Evolutionary conservation across 164 flowering plant genomes (phyloP).

Genomic region (Cinnamomum micranthum): DNA sequence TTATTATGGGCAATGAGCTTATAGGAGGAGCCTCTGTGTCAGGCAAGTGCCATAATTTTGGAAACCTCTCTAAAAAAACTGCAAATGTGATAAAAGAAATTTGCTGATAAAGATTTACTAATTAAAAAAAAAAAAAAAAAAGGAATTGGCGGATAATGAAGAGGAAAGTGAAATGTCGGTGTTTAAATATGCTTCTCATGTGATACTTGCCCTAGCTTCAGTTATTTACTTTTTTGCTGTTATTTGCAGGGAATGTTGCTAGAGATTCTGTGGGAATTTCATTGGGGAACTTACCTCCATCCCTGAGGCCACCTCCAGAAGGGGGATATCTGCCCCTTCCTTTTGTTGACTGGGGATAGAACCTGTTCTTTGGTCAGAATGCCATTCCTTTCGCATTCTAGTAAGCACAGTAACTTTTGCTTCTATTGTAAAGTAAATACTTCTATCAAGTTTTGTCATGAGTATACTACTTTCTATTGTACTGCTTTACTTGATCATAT

Average conservation of each 20-base stretch:
- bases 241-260: slow-evolving; percentile 36
- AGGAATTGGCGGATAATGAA: too few relatives aligned
- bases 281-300: slow-evolving; percentile 81
- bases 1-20: slow-evolving; percentile 25
- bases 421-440: neutral
- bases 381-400: neutral
- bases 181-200: too few relatives aligned
- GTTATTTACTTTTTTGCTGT: slow-evolving; percentile 4
- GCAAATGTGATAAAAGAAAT: too few relatives aligned
- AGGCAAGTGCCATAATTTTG: slow-evolving; percentile 26
- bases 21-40: slow-evolving; percentile 30
- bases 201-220: neutral
- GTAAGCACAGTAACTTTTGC: neutral
- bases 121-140: too few relatives aligned
- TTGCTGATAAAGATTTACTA: too few relatives aligned
- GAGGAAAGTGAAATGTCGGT: too few relatives aligned
- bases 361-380: neutral
- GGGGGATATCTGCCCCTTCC: slow-evolving; percentile 81
- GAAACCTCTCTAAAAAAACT: too few relatives aligned
- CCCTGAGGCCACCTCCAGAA: slow-evolving; percentile 83
- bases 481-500: too few relatives aligned
- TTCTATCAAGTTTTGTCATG: too few relatives aligned
- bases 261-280: slow-evolving; percentile 44
- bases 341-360: slow-evolving; percentile 81
- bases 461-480: too few relatives aligned